These are phyloP conservation scores for Scalesia atractyloides DNA, from an alignment of 129 eudicot species.

Conservation along the genomic window DNA sequence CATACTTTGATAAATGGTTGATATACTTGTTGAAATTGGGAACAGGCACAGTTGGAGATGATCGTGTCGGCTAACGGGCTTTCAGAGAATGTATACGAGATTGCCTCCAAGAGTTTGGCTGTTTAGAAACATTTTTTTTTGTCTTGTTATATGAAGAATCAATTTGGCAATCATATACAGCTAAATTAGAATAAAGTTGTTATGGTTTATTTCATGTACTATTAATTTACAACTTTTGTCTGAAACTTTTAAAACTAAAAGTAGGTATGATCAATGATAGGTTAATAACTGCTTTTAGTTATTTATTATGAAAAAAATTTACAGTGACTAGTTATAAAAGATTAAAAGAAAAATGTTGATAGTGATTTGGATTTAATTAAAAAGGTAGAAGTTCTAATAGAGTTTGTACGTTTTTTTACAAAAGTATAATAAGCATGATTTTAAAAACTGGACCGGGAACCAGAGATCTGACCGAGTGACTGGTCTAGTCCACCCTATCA, in stretches of 20 bases:
- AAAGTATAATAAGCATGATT: too few species aligned
- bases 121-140: slow-evolving; percentile 36
- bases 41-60: slow-evolving; percentile 92
- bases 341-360: too few species aligned
- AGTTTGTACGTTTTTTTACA: too few species aligned
- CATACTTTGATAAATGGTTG: neutral
- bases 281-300: too few species aligned
- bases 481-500: too few species aligned
- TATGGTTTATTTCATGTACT: slow-evolving; percentile 18
- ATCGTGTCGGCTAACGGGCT: slow-evolving; percentile 80
- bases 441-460: too few species aligned
- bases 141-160: neutral
- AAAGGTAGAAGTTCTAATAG: too few species aligned
- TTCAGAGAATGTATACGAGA: slow-evolving; percentile 86
- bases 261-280: too few species aligned
- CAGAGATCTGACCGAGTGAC: too few species aligned
- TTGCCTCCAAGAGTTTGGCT: slow-evolving; percentile 90
- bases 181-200: slow-evolving; percentile 6
- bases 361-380: too few species aligned
- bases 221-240: slow-evolving; percentile 3
- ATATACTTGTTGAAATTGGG: neutral
- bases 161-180: slow-evolving; percentile 20
- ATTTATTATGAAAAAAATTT: too few species aligned
- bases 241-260: neutral
- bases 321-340: too few species aligned